phyloP scores from a whole-genome alignment of 768 basidiomycete genomes.

The Tremella mesenterica region DNA sequence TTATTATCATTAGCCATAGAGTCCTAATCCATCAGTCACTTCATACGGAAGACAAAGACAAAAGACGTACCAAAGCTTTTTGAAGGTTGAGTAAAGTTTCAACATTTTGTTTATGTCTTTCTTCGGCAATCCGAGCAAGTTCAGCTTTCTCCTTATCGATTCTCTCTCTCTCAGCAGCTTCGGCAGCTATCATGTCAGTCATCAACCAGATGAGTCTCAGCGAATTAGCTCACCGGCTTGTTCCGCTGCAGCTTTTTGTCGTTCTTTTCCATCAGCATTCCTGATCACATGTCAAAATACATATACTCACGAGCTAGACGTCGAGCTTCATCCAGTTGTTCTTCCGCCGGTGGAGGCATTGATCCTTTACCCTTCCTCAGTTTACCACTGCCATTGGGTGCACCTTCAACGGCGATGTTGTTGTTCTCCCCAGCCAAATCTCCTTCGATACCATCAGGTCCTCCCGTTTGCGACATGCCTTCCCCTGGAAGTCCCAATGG shows the following conservation, averaged over 20 bases:
- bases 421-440: neutral
- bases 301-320: constrained; percentile 26
- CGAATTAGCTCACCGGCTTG: constrained; percentile 20
- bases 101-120: constrained; percentile 35
- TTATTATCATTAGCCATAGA: constrained; percentile 32
- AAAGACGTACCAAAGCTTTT: constrained; percentile 28
- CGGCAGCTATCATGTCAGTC: constrained; percentile 14
- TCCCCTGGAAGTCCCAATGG: constrained; percentile 1
- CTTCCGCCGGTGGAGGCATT: constrained; percentile 8
- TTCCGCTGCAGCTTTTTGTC: constrained; percentile 38
- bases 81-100: constrained; percentile 34
- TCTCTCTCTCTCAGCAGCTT: constrained; percentile 30
- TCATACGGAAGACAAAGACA: neutral
- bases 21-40: constrained; percentile 19
- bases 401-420: neutral
- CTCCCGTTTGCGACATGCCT: neutral
- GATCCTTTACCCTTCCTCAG: constrained; percentile 6
- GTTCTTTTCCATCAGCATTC: constrained; percentile 8
- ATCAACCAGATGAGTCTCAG: neutral
- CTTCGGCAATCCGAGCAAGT: constrained; percentile 32
- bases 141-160: constrained; percentile 30
- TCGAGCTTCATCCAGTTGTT: constrained; percentile 32
- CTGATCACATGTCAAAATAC: neutral
- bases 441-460: neutral
- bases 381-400: neutral